Evolutionary conservation across 2,329 filamentous ascomycete genomes (phyloP).

Genomic region (Claviceps sp.): DNA sequence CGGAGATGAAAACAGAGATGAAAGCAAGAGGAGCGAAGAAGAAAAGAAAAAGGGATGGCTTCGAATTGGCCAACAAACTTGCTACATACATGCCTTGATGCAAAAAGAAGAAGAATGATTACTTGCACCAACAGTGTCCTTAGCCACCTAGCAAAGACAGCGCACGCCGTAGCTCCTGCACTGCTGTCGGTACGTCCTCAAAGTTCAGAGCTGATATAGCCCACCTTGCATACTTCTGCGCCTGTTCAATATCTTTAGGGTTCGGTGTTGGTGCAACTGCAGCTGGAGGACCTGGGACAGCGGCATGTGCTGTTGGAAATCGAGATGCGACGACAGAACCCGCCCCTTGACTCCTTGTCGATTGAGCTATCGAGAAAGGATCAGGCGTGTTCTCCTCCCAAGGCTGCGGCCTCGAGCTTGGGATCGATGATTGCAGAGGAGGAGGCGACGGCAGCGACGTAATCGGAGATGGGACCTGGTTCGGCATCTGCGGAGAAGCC

Average conservation of each 20-base stretch:
- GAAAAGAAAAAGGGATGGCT: no score
- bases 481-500: slow-evolving; percentile 15
- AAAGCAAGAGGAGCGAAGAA: no score
- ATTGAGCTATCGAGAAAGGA: slow-evolving; percentile 1
- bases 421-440: slow-evolving; percentile 8
- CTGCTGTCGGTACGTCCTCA: slow-evolving; percentile 82
- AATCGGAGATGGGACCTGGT: slow-evolving; percentile 12
- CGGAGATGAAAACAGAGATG: no score
- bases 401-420: slow-evolving; percentile 5
- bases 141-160: slow-evolving; percentile 54
- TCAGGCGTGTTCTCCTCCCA: slow-evolving; percentile 8
- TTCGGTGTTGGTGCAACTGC: slow-evolving; percentile 9
- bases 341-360: background rate
- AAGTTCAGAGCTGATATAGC: slow-evolving; percentile 95
- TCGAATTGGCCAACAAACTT: no score
- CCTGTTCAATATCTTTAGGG: slow-evolving; percentile 54
- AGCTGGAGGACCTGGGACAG: slow-evolving; percentile 2
- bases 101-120: no score
- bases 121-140: background rate
- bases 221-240: slow-evolving; percentile 94
- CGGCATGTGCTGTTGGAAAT: slow-evolving; percentile 5
- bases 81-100: no score
- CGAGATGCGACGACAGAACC: slow-evolving; percentile 1
- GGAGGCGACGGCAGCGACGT: slow-evolving; percentile 7
- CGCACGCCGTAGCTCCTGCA: slow-evolving; percentile 69